Base-by-base conservation (phyloP, 2,329 filamentous ascomycete species). In the Alternaria burnsii region DNA sequence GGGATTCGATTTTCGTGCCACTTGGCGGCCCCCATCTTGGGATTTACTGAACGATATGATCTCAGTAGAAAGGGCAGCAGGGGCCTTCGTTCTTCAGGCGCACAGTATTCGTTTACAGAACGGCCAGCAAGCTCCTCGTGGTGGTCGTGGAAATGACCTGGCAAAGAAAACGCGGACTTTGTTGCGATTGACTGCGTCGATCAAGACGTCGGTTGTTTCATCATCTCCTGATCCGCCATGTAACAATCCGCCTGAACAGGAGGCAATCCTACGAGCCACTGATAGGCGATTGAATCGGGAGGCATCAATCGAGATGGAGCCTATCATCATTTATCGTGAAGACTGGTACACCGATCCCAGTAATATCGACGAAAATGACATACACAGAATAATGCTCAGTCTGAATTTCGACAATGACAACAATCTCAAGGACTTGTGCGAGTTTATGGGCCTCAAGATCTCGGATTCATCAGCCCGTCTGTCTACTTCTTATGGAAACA, bases 21-120 rank as follows among this genome's bases (percentile, higher is more conserved):
- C 26, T 32, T 79, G 77, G 76, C 55, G 68, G 26, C 62, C 59
- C 5, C 69, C 68, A 5, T 59, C 62, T 12, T 24, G 41, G 20
- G 52, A 74, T 59, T 47, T 70, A 65, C 38, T 72, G 56, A 20
- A 64, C 44, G 63, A 73, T n/a, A 74, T 77, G 65, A 52, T 78
- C 22, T 55, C 65, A 11, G 61, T 67, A 30, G 47, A 72, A 18
- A 57, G 66, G 8, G 60, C 62, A n/a, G 66, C 63, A n/a, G 62
- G 61, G 32, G 70, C 41, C 3, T 68, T 71, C 26, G 41, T 64
- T 24, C 40, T 72, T 14, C 55, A 69, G 16, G 51, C 70, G 20
- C 65, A 69, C 34, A 55, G 56, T 11, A 65, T 74, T 18, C 59
- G 58, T 40, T 48, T 56, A 10, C 34, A 43, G 36, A 18, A 32